Evolutionary conservation across 768 basidiomycete genomes (phyloP).

Genomic region (Termitomyces sp.): DNA sequence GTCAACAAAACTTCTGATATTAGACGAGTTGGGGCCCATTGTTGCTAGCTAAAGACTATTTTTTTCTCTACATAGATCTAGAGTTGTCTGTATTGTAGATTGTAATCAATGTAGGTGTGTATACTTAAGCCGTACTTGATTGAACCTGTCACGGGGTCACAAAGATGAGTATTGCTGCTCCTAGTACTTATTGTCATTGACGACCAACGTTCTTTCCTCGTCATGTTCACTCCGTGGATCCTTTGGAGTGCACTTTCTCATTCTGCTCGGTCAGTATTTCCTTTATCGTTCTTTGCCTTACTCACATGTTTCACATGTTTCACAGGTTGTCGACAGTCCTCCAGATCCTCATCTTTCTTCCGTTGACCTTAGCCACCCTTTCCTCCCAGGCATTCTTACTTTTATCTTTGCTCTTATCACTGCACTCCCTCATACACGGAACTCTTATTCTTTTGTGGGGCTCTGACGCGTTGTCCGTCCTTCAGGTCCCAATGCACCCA

Average conservation of each 20-base stretch:
- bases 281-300: not conserved
- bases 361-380: conserved; percentile 78
- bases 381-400: conserved; percentile 76
- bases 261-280: conserved; percentile 45
- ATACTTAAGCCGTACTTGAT: too few species aligned
- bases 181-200: not conserved
- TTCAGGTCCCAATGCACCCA: conserved; percentile 84
- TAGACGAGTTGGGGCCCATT: conserved; percentile 11
- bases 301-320: conserved; percentile 3
- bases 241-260: conserved; percentile 62
- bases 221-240: conserved; percentile 54
- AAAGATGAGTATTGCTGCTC: not conserved
- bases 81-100: not conserved
- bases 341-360: conserved; percentile 80
- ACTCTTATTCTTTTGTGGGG: conserved; percentile 69
- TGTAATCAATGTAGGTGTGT: not conserved
- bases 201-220: not conserved
- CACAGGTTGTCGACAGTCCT: conserved; percentile 66
- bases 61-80: not conserved
- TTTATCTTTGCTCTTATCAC: conserved; percentile 70
- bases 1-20: conserved; percentile 12
- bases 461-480: conserved; percentile 63
- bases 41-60: conserved; percentile 8
- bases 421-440: conserved; percentile 79
- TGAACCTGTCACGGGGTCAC: conserved; percentile 8